Base-by-base conservation (phyloP, 106 monocot genomes). In the Dioscorea alata region DNA sequence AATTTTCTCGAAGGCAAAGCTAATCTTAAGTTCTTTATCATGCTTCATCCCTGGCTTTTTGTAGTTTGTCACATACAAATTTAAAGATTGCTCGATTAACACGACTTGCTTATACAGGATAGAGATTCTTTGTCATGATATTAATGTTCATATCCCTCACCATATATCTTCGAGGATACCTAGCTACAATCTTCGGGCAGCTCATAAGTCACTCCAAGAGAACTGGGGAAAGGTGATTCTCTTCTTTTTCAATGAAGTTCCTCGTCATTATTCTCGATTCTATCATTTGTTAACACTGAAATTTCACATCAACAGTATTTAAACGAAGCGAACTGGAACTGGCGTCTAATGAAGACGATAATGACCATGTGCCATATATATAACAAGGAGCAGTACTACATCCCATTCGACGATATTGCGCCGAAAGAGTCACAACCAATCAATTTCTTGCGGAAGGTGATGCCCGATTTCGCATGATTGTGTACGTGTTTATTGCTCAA, bases 281-380 rank as follows among this genome's bases (percentile, higher is more conserved):
- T 21, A 48, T 56, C 73, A 24, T 52, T 54, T 2, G 23, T 17
- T 69, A 48, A 14, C 64, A 50, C 8, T 60, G 25, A 21, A 42
- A 42, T 3, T 42, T 42, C 42, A 42, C 42, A 42, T 42, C 15
- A 54, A 54, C 69, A 96, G 95, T 84, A 96, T 72, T 70, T 96
- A 25, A 96, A 86, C 72, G 82, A 76, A 80, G 86, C 88, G 7
- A 95, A 80, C 73, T 95, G 95, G 91, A 95, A 86, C 59, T 95
- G 95, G 95, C 81, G 88, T 50, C 75, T 91, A n/a, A 95, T 95
- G 94, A 95, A 95, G 79, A 91, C 94, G 4, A 95, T 95, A 88
- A 85, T 95, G 88, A 95, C 95, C 4, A 77, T 61, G 15, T 95
- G 95, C 74, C 95, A 95, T 79, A 71, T 95, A 4, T 95, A 95